Conservation (phyloP, 2,329 filamentous ascomycete genomes). For the Furcasterigmium furcatum region DNA sequence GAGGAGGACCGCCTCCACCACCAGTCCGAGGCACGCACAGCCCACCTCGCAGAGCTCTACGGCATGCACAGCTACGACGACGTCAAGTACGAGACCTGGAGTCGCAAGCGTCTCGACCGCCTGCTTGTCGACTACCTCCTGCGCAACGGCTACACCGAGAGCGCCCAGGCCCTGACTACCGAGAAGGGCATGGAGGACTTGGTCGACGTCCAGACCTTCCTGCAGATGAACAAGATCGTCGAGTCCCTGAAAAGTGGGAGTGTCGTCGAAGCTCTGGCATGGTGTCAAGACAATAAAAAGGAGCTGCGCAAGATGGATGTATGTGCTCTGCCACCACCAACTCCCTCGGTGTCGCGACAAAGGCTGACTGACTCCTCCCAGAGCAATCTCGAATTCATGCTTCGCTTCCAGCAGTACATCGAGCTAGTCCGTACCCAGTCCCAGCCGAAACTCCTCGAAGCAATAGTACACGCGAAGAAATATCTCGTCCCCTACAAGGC, state of each 20-base stretch:
- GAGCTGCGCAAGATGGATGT: slow-evolving; percentile 85
- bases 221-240: slow-evolving; percentile 75
- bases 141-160: slow-evolving; percentile 76
- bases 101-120: slow-evolving; percentile 74
- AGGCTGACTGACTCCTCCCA: slow-evolving; percentile 25
- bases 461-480: slow-evolving; percentile 78
- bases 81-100: slow-evolving; percentile 92
- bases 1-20: slow-evolving; percentile 77
- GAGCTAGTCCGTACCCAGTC: slow-evolving; percentile 75
- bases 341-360: not conserved
- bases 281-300: slow-evolving; percentile 93
- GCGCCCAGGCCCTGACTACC: slow-evolving; percentile 69
- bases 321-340: slow-evolving; percentile 21
- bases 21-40: slow-evolving; percentile 72
- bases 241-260: slow-evolving; percentile 67
- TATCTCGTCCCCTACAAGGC: slow-evolving; percentile 70
- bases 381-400: slow-evolving; percentile 87
- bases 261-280: slow-evolving; percentile 76
- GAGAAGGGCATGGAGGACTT: slow-evolving; percentile 76
- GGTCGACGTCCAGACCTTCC: slow-evolving; percentile 86
- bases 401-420: slow-evolving; percentile 92
- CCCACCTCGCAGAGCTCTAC: slow-evolving; percentile 79
- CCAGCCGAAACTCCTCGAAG: slow-evolving; percentile 66
- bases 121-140: slow-evolving; percentile 91
- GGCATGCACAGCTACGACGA: slow-evolving; percentile 79